These are phyloP conservation scores for Recurvomyces mirabilis DNA, from an alignment of 495 filamentous ascomycete genomes.

Conservation along the genomic window DNA sequence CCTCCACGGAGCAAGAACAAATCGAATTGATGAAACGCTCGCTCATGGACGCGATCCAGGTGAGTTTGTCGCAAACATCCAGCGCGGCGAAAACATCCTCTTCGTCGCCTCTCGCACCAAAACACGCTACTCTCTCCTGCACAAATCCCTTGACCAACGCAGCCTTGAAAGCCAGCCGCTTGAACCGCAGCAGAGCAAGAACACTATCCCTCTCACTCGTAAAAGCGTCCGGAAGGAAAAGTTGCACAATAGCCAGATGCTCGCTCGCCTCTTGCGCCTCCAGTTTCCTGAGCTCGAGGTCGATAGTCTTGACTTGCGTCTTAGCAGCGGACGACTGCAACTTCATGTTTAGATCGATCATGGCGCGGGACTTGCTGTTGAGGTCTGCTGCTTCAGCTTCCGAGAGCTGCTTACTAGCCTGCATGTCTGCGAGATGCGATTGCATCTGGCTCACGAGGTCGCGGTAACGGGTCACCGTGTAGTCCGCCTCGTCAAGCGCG, in stretches of 20 bases:
- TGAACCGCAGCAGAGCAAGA: constrained; percentile 73
- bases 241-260: constrained; percentile 72
- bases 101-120: constrained; percentile 43
- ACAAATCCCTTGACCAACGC: constrained; percentile 66
- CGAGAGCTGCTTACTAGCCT: constrained; percentile 78
- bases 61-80: constrained; percentile 72
- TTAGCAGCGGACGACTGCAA: constrained; percentile 81
- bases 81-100: constrained; percentile 68
- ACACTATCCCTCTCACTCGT: constrained; percentile 70
- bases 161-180: constrained; percentile 80
- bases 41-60: constrained; percentile 72
- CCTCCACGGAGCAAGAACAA: constrained; percentile 58
- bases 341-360: constrained; percentile 94
- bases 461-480: constrained; percentile 75
- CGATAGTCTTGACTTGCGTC: constrained; percentile 84
- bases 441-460: constrained; percentile 81
- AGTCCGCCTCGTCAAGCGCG: constrained; percentile 73
- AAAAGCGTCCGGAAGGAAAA: constrained; percentile 85
- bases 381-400: constrained; percentile 86
- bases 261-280: constrained; percentile 83
- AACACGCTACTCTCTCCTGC: constrained; percentile 56
- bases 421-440: constrained; percentile 79
- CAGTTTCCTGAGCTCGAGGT: constrained; percentile 75
- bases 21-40: constrained; percentile 73
- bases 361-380: constrained; percentile 69